These are phyloP conservation scores for Ganoderma sinense DNA, from an alignment of 1,284 basidiomycete genomes.

Conservation along the genomic window DNA sequence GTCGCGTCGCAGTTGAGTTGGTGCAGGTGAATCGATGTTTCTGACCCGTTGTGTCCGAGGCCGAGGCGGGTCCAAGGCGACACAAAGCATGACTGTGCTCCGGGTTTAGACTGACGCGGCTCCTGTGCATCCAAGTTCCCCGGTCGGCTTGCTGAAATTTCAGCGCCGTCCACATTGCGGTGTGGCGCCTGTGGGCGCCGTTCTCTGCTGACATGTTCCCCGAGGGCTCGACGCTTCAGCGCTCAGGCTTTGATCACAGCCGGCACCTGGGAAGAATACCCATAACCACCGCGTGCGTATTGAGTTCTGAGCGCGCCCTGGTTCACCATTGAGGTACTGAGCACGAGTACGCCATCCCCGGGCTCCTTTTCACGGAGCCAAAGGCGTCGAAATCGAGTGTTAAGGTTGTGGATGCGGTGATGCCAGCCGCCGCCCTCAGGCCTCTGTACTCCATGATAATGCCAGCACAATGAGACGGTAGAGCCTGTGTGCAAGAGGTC, in stretches of 20 bases:
- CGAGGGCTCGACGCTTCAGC: too few species aligned
- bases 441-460: neutral
- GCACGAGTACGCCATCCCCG: neutral
- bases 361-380: neutral
- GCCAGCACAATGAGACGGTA: neutral
- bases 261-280: too few species aligned
- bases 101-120: neutral
- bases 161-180: neutral
- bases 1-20: neutral
- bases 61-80: too few species aligned
- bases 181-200: neutral
- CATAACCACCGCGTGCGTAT: neutral
- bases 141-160: neutral
- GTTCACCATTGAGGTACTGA: neutral
- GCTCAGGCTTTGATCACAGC: too few species aligned
- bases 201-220: neutral
- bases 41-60: neutral
- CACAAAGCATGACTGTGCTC: too few species aligned
- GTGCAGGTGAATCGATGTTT: neutral
- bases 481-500: neutral
- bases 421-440: neutral
- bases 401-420: conserved; percentile 1
- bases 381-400: neutral
- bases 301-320: neutral
- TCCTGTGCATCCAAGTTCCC: too few species aligned